These are phyloP conservation scores for Aspergillus mulundensis DNA, from an alignment of 495 filamentous ascomycete genomes.

Conservation along the genomic window DNA sequence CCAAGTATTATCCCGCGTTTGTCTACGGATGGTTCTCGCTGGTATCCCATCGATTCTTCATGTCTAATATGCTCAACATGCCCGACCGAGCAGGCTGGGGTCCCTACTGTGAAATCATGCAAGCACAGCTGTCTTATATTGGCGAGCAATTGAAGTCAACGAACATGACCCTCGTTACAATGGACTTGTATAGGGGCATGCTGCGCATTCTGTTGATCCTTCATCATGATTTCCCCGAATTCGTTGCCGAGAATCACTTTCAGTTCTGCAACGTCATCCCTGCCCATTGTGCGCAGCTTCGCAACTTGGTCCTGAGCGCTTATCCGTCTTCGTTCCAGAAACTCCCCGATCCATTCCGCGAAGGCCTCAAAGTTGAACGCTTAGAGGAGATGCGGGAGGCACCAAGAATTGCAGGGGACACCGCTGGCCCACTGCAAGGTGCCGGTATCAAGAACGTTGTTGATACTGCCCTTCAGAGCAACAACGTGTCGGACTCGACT, in stretches of 20 bases:
- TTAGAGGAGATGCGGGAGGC: conserved; percentile 70
- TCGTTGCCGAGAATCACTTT: conserved; percentile 81
- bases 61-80: conserved; percentile 73
- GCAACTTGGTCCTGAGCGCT: conserved; percentile 83
- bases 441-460: conserved; percentile 63
- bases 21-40: conserved; percentile 79
- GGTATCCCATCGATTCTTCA: conserved; percentile 79
- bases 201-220: conserved; percentile 79
- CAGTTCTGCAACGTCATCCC: conserved; percentile 83
- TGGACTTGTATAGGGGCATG: conserved; percentile 78
- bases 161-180: conserved; percentile 63
- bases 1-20: conserved; percentile 73
- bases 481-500: conserved; percentile 57
- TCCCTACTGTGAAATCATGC: conserved; percentile 68
- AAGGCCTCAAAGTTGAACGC: conserved; percentile 75
- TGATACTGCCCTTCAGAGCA: conserved; percentile 59
- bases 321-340: conserved; percentile 72
- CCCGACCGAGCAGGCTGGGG: conserved; percentile 69
- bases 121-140: conserved; percentile 68
- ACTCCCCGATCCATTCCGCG: conserved; percentile 74
- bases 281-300: conserved; percentile 78
- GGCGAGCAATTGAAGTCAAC: conserved; percentile 75
- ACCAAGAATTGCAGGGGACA: conserved; percentile 59
- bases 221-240: conserved; percentile 92
- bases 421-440: conserved; percentile 53